These are phyloP conservation scores for Spergularia marina DNA, from an alignment of 148 eudicot species.

Conservation along the genomic window DNA sequence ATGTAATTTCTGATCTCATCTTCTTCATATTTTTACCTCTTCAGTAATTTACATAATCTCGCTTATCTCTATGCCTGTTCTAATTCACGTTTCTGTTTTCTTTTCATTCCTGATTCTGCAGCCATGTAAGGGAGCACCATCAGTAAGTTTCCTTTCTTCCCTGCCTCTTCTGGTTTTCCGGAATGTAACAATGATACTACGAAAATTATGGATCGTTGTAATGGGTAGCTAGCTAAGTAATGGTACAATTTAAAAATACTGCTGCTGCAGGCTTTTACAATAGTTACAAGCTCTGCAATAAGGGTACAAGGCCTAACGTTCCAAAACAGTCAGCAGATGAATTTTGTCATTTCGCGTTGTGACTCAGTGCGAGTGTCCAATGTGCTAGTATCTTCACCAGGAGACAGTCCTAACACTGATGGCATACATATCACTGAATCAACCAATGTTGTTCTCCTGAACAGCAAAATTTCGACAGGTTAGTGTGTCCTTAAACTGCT, in stretches of 20 bases:
- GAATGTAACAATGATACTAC: not conserved
- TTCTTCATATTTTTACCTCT: not conserved
- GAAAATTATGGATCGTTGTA: not conserved
- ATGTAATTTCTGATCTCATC: constrained; percentile 42
- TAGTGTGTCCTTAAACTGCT: constrained; percentile 15
- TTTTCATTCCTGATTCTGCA: constrained; percentile 30
- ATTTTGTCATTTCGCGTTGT: constrained; percentile 64
- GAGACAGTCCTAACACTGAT: constrained; percentile 98
- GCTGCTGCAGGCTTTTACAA: constrained; percentile 67
- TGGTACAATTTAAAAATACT: not conserved
- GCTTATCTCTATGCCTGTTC: not conserved
- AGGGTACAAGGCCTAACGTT: constrained; percentile 74
- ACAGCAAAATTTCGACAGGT: constrained; percentile 95
- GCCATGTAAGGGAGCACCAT: constrained; percentile 95
- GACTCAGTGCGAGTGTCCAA: constrained; percentile 58
- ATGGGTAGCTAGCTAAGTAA: not conserved
- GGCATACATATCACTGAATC: constrained; percentile 87
- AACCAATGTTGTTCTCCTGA: constrained; percentile 62
- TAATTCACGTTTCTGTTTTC: constrained; percentile 27
- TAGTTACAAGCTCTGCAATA: constrained; percentile 67
- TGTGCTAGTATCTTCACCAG: constrained; percentile 76
- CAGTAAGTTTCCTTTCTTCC: constrained; percentile 48
- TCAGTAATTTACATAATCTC: not conserved
- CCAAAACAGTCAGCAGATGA: constrained; percentile 95
- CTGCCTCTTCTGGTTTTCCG: not conserved